Evolutionary conservation across 768 basidiomycete species (phyloP).

Genomic region (Lactarius psammicola): DNA sequence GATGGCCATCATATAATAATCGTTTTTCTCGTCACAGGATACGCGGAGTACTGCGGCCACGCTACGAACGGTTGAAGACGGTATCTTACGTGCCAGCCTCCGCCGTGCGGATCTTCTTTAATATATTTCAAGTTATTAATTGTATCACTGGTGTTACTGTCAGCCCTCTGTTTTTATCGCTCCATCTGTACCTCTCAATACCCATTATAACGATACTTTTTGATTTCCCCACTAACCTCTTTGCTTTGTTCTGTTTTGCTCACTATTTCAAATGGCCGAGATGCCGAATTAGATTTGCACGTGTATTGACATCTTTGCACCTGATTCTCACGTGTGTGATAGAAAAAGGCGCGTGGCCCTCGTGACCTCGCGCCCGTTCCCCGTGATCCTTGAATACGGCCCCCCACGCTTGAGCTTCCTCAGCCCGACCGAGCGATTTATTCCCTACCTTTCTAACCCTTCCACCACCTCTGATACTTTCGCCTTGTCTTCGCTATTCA

Average conservation of each 20-base stretch:
- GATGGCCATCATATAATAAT: slow-evolving; percentile 22
- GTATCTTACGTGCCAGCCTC: slow-evolving; percentile 68
- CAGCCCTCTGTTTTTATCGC: not conserved
- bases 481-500: not conserved
- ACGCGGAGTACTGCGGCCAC: slow-evolving; percentile 73
- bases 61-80: slow-evolving; percentile 62
- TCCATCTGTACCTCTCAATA: slow-evolving; percentile 6
- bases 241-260: too few species aligned
- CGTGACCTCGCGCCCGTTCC: slow-evolving; percentile 25
- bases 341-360: slow-evolving; percentile 28
- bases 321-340: slow-evolving; percentile 30
- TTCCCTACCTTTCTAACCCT: not conserved
- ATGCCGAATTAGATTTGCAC: slow-evolving; percentile 25
- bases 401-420: not conserved
- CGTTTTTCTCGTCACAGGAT: slow-evolving; percentile 46
- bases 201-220: not conserved
- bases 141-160: slow-evolving; percentile 4
- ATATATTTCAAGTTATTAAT: slow-evolving; percentile 4
- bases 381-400: slow-evolving; percentile 26
- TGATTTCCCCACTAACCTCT: too few species aligned
- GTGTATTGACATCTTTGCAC: slow-evolving; percentile 29
- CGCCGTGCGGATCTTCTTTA: slow-evolving; percentile 68
- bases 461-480: not conserved
- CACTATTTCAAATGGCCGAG: slow-evolving; percentile 14
- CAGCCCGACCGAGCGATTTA: not conserved